phyloP scores from a whole-genome alignment of 139 green algal genomes.

The Coelastrella sp. region DNA sequence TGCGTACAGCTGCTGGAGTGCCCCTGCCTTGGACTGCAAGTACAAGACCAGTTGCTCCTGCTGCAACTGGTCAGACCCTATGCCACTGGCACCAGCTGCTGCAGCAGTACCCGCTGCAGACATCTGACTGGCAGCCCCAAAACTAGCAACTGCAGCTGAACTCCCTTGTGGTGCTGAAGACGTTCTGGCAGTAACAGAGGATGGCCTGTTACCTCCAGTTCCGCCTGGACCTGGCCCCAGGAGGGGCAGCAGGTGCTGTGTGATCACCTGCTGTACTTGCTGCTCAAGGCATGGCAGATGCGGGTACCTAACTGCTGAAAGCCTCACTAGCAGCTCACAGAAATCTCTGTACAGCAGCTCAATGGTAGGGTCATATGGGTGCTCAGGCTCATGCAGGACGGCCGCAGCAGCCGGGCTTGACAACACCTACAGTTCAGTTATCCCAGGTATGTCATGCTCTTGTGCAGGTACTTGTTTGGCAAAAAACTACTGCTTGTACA shows the following conservation, averaged over 20 bases:
- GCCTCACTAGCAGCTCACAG: slow-evolving; percentile 66
- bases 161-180: neutral
- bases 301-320: slow-evolving; percentile 56
- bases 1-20: slow-evolving; percentile 25
- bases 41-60: slow-evolving; percentile 6
- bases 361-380: slow-evolving; percentile 13
- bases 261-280: slow-evolving; percentile 66
- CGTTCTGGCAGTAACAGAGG: neutral
- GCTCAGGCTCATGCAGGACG: neutral
- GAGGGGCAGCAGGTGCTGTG: slow-evolving; percentile 62
- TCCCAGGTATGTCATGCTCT: too few species aligned
- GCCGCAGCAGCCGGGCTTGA: neutral
- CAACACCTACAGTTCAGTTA: neutral
- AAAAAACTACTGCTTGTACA: too few species aligned
- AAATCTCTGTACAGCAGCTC: slow-evolving; percentile 70
- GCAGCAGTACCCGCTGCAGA: neutral
- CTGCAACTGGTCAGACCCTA: neutral
- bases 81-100: neutral
- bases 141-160: too few species aligned
- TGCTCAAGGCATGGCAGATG: slow-evolving; percentile 60
- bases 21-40: neutral
- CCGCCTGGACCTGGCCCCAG: slow-evolving; percentile 16
- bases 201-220: neutral
- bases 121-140: too few species aligned
- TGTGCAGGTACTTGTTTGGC: too few species aligned